Base-by-base conservation (phyloP, 371 early-diverging fungal species). In the Syncephalastrum racemosum region DNA sequence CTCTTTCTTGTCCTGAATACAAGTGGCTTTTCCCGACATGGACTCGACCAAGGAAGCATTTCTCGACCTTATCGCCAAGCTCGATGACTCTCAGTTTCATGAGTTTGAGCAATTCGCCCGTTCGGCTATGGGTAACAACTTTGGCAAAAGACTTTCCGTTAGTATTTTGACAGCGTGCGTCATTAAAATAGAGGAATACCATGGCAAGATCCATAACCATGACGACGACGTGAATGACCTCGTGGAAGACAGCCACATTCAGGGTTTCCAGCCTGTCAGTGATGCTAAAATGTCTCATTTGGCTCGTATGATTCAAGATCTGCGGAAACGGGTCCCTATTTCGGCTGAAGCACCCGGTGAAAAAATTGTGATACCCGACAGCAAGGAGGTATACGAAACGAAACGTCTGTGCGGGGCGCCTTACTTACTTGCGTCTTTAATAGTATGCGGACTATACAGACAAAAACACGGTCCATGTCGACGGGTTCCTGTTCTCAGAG, bases 331-430 rank as follows among this genome's bases (percentile, higher is more conserved):
- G 5, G 71, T 85, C 6, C 83, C 85, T 10, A 60, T 85, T 22
- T 78, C 81, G 16, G 84, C 85, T 40, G 84, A 85, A 67, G 81
- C 85, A 16, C 85, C 85, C 4, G 75, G 71, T 31, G 85, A 85
- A 65, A 73, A 79, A 47, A 79, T 76, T 15, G 63, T 66, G 19
- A 82, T 83, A 42, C 85, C 85, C 12, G 55, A 73, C 5, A 81
- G 73, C 39, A 67, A 72, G 16, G 82, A 85, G 54, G 85, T 79
- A 16, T 49, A 48, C 24, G 1, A 5, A 1, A 6, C 45, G 43
- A 0, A 2, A 6, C 8, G 10, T 25, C 1, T 53, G 24, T 46
- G 23, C 40, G 22, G 4, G 46, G 45, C 15, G 8, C 19, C 19
- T 40, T 31, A 31, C 2, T 31, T 2, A 31, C 12, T 27, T 27